A percentile compares a stretch with the other conserved stretches of the same genome.
Conservation (phyloP, 139 green algal species). For the Picocystis salinarum region DNA sequence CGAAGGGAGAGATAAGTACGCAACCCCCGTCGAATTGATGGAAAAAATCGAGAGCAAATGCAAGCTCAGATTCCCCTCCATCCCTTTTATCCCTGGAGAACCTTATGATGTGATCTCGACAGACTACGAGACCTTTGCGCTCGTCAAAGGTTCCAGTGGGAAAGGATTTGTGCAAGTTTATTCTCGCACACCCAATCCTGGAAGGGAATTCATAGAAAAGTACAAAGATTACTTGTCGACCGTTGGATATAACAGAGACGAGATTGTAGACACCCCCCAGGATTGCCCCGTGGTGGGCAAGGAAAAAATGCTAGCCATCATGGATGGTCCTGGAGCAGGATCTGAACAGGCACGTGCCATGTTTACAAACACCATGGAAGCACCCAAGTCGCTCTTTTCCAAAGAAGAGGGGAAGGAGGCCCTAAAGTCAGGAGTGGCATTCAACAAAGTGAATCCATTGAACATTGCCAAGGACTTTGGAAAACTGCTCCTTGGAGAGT, state of each 20-base stretch:
- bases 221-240: conserved; percentile 15
- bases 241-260: conserved; percentile 15
- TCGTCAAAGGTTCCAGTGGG: conserved; percentile 22
- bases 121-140: conserved; percentile 26
- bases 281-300: conserved; percentile 6
- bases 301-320: background rate
- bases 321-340: too few relatives aligned
- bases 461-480: too few relatives aligned
- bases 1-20: background rate
- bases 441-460: too few relatives aligned
- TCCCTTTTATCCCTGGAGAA: conserved; percentile 24
- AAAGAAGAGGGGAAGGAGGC: too few relatives aligned
- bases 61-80: conserved; percentile 19
- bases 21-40: conserved; percentile 9
- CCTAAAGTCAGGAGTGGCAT: too few relatives aligned
- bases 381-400: too few relatives aligned
- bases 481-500: too few relatives aligned
- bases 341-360: too few relatives aligned
- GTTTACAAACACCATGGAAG: too few relatives aligned
- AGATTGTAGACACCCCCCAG: conserved; percentile 25
- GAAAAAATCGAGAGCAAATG: conserved; percentile 19
- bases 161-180: conserved; percentile 31
- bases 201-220: conserved; percentile 14
- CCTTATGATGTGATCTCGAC: conserved; percentile 25
- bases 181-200: conserved; percentile 22